phyloP scores from a whole-genome alignment of 805 yeast genomes.

The Cyberlindnera xishuangbannaensis region DNA sequence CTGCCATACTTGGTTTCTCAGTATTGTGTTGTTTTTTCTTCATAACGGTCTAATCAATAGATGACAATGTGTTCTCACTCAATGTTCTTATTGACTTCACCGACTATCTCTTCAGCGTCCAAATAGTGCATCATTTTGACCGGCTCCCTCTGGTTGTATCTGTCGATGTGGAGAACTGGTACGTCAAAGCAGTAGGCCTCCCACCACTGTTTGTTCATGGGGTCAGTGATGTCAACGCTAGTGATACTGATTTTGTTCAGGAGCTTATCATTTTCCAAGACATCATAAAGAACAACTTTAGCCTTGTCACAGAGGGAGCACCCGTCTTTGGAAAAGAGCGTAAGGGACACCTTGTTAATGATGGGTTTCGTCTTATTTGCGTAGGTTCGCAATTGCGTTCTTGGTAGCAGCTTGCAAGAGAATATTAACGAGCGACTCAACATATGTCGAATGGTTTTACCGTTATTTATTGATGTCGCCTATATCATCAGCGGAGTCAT shows the following conservation, averaged over 20 bases:
- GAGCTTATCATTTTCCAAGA: constrained; percentile 29
- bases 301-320: constrained; percentile 70
- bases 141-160: constrained; percentile 38
- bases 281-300: constrained; percentile 39
- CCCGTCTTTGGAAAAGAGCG: constrained; percentile 63
- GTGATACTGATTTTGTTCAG: constrained; percentile 29
- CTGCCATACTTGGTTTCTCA: too few species aligned
- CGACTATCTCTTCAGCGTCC: constrained; percentile 45
- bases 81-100: constrained; percentile 38
- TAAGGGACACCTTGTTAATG: constrained; percentile 31
- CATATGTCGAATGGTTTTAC: too few species aligned
- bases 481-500: too few species aligned
- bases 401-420: too few species aligned
- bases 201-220: constrained; percentile 59
- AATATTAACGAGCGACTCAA: too few species aligned
- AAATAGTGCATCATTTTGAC: constrained; percentile 66
- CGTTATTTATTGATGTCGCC: too few species aligned
- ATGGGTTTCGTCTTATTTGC: not conserved
- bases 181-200: constrained; percentile 72
- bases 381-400: too few species aligned
- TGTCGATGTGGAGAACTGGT: constrained; percentile 68
- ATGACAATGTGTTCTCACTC: too few species aligned
- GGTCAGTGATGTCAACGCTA: constrained; percentile 52
- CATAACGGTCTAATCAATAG: too few species aligned
- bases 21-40: too few species aligned